Conservation (phyloP, 78 protist species). For the Cavenderia fasciculata region DNA sequence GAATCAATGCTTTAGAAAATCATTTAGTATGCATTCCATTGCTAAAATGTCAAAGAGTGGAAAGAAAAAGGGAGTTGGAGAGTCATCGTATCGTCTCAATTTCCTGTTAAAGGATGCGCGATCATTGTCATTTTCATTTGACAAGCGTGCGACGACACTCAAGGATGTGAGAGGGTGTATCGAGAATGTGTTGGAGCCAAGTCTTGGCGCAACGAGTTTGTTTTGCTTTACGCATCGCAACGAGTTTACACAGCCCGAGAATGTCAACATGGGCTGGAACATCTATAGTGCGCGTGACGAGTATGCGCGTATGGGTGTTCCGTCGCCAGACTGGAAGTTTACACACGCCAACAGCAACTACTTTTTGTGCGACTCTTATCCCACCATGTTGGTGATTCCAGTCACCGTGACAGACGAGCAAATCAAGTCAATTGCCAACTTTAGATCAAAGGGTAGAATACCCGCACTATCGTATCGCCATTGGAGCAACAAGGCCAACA, state of each 20-base stretch:
- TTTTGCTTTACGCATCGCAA: conserved; percentile 19
- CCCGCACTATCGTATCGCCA: conserved; percentile 84
- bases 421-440: conserved; percentile 48
- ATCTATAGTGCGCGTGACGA: conserved; percentile 53
- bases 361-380: conserved; percentile 78
- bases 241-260: conserved; percentile 25
- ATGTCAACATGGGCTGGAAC: conserved; percentile 59
- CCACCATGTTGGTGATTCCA: conserved; percentile 80
- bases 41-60: conserved; percentile 37
- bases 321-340: conserved; percentile 82
- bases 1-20: conserved; percentile 8
- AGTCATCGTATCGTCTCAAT: conserved; percentile 39
- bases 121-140: conserved; percentile 45
- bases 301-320: conserved; percentile 80
- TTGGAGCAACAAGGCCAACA: conserved; percentile 70
- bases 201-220: too few species aligned
- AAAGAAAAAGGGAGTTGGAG: conserved; percentile 40
- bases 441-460: conserved; percentile 85
- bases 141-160: conserved; percentile 7
- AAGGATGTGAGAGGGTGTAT: conserved; percentile 70
- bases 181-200: neutral
- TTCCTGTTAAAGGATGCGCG: conserved; percentile 62
- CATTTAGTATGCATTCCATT: conserved; percentile 57
- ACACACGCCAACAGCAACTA: conserved; percentile 68
- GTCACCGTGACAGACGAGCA: conserved; percentile 54